These are phyloP conservation scores for Teratosphaeria gauchensis DNA, from an alignment of 2,329 filamentous ascomycete species.

Conservation along the genomic window DNA sequence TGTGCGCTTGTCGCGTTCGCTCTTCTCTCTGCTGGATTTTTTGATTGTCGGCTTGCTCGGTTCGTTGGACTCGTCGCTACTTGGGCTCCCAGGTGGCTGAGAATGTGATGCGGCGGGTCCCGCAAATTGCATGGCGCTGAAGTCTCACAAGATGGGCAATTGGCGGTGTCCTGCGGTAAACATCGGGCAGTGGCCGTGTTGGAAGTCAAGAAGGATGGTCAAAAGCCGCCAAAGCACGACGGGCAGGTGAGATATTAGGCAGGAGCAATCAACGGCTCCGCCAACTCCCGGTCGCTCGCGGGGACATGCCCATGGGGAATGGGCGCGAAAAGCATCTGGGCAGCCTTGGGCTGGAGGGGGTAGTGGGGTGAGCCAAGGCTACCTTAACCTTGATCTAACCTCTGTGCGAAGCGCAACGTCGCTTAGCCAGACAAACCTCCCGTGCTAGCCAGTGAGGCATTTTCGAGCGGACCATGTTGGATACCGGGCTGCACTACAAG, in stretches of 20 bases:
- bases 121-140: background rate
- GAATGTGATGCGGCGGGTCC: background rate
- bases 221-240: background rate
- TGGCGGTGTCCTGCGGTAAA: background rate
- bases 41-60: slow-evolving; percentile 1
- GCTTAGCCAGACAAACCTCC: background rate
- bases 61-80: background rate
- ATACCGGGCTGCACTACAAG: too few species aligned
- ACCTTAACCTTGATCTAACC: background rate
- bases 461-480: too few species aligned
- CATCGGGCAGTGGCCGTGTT: background rate
- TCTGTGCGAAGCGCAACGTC: background rate
- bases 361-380: background rate
- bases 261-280: background rate
- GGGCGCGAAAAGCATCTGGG: background rate
- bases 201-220: background rate
- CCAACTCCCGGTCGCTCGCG: background rate
- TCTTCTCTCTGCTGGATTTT: slow-evolving; percentile 6
- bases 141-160: background rate
- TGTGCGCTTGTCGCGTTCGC: slow-evolving; percentile 24
- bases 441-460: too few species aligned
- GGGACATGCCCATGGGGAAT: background rate
- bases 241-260: background rate
- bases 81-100: background rate
- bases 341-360: background rate